Evolutionary conservation across 2,329 filamentous ascomycete species (phyloP).

Genomic region (Rachicladosporium sp.): DNA sequence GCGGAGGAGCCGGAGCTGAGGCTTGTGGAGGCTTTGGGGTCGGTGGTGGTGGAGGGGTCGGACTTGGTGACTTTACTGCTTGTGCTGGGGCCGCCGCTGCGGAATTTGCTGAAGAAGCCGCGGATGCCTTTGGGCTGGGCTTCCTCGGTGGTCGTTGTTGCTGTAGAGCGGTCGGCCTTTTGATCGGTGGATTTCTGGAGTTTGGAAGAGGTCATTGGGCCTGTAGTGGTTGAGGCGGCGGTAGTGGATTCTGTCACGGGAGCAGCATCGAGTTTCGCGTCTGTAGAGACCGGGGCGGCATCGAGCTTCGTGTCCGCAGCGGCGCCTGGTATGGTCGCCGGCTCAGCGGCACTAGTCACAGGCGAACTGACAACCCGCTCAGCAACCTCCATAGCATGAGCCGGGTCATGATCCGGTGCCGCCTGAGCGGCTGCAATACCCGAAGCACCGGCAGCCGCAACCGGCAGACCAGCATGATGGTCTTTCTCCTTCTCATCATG

Average conservation of each 20-base stretch:
- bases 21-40: constrained; percentile 4
- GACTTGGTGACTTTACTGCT: constrained; percentile 9
- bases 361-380: too few species aligned
- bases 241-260: constrained; percentile 1
- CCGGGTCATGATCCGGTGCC: too few species aligned
- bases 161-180: neutral
- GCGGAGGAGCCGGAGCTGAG: constrained; percentile 5
- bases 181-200: neutral
- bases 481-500: too few species aligned
- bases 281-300: too few species aligned
- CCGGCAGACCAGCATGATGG: too few species aligned
- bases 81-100: constrained; percentile 8
- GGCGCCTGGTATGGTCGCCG: too few species aligned
- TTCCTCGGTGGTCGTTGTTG: neutral
- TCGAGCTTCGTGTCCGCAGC: too few species aligned
- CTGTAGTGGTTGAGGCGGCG: neutral
- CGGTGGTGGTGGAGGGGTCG: neutral
- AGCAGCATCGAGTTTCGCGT: neutral
- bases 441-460: neutral
- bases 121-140: constrained; percentile 15
- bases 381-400: too few species aligned
- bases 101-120: constrained; percentile 19
- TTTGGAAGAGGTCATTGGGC: neutral
- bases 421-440: neutral
- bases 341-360: too few species aligned